These are phyloP conservation scores for Bruguiera hainesii DNA, from an alignment of 441 rosid genomes.

Conservation along the genomic window DNA sequence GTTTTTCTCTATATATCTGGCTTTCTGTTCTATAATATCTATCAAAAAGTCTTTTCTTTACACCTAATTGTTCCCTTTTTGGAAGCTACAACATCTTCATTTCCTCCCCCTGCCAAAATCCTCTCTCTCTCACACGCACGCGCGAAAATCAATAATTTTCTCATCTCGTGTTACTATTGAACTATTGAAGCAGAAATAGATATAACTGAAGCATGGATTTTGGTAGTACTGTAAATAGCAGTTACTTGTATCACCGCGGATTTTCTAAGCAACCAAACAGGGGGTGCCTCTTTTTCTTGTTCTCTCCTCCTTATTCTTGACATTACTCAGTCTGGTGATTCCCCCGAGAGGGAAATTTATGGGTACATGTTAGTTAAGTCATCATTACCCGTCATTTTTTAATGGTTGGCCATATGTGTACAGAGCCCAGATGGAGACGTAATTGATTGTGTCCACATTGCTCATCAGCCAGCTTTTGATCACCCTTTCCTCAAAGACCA, in stretches of 20 bases:
- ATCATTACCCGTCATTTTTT: slow-evolving; percentile 15
- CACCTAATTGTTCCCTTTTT: slow-evolving; percentile 6
- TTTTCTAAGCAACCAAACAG: slow-evolving; percentile 6
- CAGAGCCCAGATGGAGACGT: slow-evolving; percentile 98
- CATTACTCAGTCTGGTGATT: neutral
- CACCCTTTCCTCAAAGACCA: slow-evolving; percentile 97
- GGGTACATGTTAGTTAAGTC: neutral
- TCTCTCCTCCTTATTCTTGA: neutral
- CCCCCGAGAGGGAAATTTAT: slow-evolving; percentile 12
- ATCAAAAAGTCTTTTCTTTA: neutral
- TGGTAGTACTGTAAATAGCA: neutral
- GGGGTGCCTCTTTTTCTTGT: neutral
- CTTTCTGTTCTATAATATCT: neutral
- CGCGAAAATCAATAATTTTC: no score
- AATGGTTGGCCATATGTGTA: slow-evolving; percentile 18
- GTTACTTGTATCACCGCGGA: neutral
- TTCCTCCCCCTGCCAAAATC: slow-evolving; percentile 2
- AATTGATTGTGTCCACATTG: slow-evolving; percentile 79
- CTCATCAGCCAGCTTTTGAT: slow-evolving; percentile 95
- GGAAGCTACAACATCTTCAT: slow-evolving; percentile 20
- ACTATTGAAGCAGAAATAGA: slow-evolving; percentile 18
- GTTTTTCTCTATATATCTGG: neutral
- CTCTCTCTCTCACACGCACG: slow-evolving; percentile 11
- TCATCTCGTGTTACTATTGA: no score
- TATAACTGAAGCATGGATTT: neutral